Evolutionary conservation across 1,284 basidiomycete genomes (phyloP).

Genomic region (Malassezia sympodialis): DNA sequence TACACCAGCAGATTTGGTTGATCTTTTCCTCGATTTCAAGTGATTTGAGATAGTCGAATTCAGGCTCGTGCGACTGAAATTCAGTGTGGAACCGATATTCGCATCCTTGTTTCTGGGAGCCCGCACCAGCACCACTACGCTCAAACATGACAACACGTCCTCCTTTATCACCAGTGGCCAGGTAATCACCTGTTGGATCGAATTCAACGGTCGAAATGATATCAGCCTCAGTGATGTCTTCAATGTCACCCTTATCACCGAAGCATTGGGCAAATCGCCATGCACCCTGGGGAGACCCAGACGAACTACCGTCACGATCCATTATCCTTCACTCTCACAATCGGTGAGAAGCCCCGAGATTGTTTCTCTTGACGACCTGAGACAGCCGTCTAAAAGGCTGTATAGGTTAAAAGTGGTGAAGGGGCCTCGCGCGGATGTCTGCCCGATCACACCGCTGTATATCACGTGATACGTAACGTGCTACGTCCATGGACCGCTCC

Average conservation of each 20-base stretch:
- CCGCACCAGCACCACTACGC: slow-evolving; percentile 62
- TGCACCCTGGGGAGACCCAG: slow-evolving; percentile 37
- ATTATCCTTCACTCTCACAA: slow-evolving; percentile 9
- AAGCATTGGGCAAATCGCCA: slow-evolving; percentile 99
- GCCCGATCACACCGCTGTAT: slow-evolving; percentile 1
- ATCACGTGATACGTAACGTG: slow-evolving; percentile 5
- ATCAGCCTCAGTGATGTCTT: slow-evolving; percentile 94
- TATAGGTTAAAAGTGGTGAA: neutral
- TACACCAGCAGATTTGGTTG: slow-evolving; percentile 99
- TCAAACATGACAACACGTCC: slow-evolving; percentile 98
- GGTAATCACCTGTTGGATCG: slow-evolving; percentile 96
- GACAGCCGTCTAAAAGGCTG: neutral
- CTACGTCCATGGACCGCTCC: neutral
- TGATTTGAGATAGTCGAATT: slow-evolving; percentile 99
- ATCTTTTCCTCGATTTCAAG: slow-evolving; percentile 99
- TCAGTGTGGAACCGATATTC: slow-evolving; percentile 99
- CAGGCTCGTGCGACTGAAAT: slow-evolving; percentile 98
- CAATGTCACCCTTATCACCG: slow-evolving; percentile 66
- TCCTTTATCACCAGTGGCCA: slow-evolving; percentile 96
- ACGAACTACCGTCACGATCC: slow-evolving; percentile 27
- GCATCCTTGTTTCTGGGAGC: slow-evolving; percentile 80
- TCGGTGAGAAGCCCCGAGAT: neutral
- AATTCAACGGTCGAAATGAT: slow-evolving; percentile 82
- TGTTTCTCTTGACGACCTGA: neutral
- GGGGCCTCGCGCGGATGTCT: neutral